These are phyloP conservation scores for Vanderwaltozyma yarrowii DNA, from an alignment of 805 yeast species.

Conservation along the genomic window DNA sequence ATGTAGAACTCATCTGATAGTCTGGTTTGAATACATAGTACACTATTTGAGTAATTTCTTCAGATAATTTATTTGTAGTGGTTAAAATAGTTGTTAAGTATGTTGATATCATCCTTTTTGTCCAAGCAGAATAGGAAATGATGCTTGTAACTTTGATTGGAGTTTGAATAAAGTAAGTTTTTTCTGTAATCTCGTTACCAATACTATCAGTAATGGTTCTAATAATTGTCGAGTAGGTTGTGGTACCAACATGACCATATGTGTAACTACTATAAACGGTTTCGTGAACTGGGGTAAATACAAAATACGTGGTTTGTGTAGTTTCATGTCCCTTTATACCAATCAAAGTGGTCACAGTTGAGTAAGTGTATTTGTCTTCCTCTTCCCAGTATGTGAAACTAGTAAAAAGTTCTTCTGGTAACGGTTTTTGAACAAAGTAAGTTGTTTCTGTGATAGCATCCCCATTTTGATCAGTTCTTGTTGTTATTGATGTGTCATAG, in stretches of 20 bases:
- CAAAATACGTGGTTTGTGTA: not conserved
- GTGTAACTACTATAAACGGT: not conserved
- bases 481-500: not conserved
- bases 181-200: not conserved
- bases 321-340: not conserved
- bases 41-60: constrained; percentile 4
- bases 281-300: not conserved
- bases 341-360: constrained; percentile 1
- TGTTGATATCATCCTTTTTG: not conserved
- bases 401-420: not conserved
- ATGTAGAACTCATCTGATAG: not conserved
- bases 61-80: constrained; percentile 3
- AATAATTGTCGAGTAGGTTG: not conserved
- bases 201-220: not conserved
- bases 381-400: constrained; percentile 1
- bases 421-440: constrained; percentile 1
- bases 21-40: constrained; percentile 1
- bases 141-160: not conserved
- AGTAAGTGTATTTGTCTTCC: not conserved
- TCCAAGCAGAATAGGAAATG: not conserved
- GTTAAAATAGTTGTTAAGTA: constrained; percentile 2
- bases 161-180: not conserved
- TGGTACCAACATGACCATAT: not conserved
- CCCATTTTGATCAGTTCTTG: not conserved
- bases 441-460: not conserved